These are phyloP conservation scores for Populus hybrid DNA, from an alignment of 441 rosid genomes.

Conservation along the genomic window DNA sequence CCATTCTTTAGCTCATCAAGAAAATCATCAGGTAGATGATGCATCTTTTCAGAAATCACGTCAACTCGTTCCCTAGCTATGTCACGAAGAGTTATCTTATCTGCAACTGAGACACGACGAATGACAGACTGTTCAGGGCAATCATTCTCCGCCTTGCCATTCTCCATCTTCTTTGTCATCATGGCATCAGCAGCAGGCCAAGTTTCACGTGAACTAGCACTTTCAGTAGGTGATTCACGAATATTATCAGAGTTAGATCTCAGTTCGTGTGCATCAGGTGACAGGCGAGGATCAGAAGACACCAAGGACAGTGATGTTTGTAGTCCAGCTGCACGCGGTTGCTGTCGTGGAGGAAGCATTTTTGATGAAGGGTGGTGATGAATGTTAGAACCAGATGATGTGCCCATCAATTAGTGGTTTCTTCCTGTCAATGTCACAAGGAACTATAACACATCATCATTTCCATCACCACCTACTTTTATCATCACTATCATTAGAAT, in stretches of 20 bases:
- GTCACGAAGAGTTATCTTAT: slow-evolving; percentile 72
- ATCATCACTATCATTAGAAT: neutral
- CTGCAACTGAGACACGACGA: slow-evolving; percentile 59
- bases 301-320: slow-evolving; percentile 71
- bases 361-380: slow-evolving; percentile 50
- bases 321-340: slow-evolving; percentile 53
- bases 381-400: slow-evolving; percentile 81
- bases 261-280: slow-evolving; percentile 55
- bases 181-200: slow-evolving; percentile 78
- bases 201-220: slow-evolving; percentile 93
- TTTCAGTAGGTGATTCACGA: slow-evolving; percentile 92
- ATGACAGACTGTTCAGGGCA: slow-evolving; percentile 63
- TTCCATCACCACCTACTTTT: neutral
- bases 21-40: slow-evolving; percentile 64
- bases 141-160: slow-evolving; percentile 62
- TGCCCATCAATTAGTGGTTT: slow-evolving; percentile 51
- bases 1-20: slow-evolving; percentile 78
- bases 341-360: slow-evolving; percentile 94
- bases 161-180: slow-evolving; percentile 61
- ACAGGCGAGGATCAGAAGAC: slow-evolving; percentile 57
- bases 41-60: slow-evolving; percentile 69
- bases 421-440: slow-evolving; percentile 20
- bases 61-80: slow-evolving; percentile 89
- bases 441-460: neutral
- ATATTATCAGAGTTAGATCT: slow-evolving; percentile 65